Evolutionary conservation across 148 eudicot genomes (phyloP).

Genomic region (Gaultheria prostrata): DNA sequence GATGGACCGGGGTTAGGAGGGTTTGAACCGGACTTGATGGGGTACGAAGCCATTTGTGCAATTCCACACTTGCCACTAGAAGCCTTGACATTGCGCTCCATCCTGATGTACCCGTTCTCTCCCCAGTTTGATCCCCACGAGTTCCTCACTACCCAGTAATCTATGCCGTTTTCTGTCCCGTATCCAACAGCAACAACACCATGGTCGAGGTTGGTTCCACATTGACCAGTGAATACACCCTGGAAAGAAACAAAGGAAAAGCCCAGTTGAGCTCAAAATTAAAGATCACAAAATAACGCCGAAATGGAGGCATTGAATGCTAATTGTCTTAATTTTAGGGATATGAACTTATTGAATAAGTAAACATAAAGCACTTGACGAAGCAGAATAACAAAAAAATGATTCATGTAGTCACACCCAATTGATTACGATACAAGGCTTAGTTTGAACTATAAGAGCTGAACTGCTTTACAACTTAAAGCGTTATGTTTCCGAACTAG

Average conservation of each 20-base stretch:
- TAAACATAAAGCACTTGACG: neutral
- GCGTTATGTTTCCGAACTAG: neutral
- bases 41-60: conserved; percentile 74
- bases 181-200: conserved; percentile 91
- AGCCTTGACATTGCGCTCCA: conserved; percentile 54
- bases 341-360: neutral
- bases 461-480: neutral
- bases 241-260: conserved; percentile 13
- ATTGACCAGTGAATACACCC: conserved; percentile 78
- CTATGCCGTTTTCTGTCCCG: conserved; percentile 62
- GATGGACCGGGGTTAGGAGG: conserved; percentile 83
- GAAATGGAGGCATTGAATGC: neutral
- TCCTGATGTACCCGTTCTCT: conserved; percentile 68
- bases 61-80: conserved; percentile 81
- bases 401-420: neutral
- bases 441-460: neutral
- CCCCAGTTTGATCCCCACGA: conserved; percentile 95
- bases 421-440: neutral
- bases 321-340: neutral
- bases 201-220: conserved; percentile 75
- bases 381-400: neutral
- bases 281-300: neutral
- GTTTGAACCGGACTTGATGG: conserved; percentile 61
- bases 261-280: neutral
- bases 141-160: conserved; percentile 88